Base-by-base conservation (phyloP, 2,329 filamentous ascomycete genomes). In the Diaporthe caulivora region DNA sequence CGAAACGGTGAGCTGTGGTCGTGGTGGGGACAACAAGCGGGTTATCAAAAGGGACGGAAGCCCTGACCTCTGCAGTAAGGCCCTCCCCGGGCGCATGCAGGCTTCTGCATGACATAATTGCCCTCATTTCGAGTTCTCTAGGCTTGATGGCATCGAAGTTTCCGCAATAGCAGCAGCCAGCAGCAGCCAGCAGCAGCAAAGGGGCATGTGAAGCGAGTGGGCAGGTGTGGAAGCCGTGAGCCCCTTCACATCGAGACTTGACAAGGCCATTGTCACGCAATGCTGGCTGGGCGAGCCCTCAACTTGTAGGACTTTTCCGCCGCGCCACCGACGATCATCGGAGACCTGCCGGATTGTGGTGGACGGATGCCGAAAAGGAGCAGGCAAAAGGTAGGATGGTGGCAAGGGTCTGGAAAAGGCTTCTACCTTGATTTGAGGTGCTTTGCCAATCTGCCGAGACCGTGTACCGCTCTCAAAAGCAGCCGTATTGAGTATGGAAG, bases 21-120 rank as follows among this genome's bases (percentile, higher is more conserved):
- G 51, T 60, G 37, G 72, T 69, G 68, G 55, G 53, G 51, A 75
- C 71, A 58, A 37, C 47, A 65, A 51, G 44, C 62, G 68, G 75
- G 77, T 62, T 76, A 77, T 80, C 76, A 78, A 81, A 80, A 81
- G 51, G 65, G 53, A 81, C 80, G 80, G 77, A 80, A 77, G 79
- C 47, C 55, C 73, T 72, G 24, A 53, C 47, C 29, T 34, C 64
- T 68, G 53, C 62, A 34, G 29, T 34, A 24, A 31, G 47, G 51
- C 64, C 34, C 40, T 65, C 51, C 49, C 34, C 40, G 51, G 51
- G 51, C 42, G 60, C 60, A 68, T 74, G 72, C 72, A 71, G 44
- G 68, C 42, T 64, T 54, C 62, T 68, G 60, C 62, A 74, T 72
- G 72, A 74, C 72, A 74, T 72, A 70, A 60, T 67, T 44, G 49